A percentile compares a stretch with the other conserved stretches of the same genome.
phyloP scores from a whole-genome alignment of 345 rosid genomes.

The Heritiera littoralis region DNA sequence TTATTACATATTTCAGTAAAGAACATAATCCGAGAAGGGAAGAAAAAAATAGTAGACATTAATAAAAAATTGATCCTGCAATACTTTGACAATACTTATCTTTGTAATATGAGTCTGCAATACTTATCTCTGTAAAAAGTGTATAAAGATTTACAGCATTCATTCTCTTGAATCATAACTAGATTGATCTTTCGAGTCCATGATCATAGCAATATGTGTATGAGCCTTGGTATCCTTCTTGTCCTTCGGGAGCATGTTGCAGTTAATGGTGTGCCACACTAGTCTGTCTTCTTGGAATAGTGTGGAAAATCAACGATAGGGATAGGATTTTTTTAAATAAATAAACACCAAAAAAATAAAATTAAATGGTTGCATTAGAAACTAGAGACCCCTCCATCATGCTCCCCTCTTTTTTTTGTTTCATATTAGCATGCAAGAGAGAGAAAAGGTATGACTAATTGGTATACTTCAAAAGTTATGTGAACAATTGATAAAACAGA shows the following conservation, averaged over 20 bases:
- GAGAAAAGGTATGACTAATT: neutral
- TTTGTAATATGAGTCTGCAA: neutral
- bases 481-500: neutral
- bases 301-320: constrained; percentile 36
- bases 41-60: neutral
- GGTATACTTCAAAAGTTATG: neutral
- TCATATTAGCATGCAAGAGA: neutral
- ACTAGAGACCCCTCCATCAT: neutral
- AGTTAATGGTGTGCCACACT: constrained; percentile 81
- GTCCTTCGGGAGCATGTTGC: constrained; percentile 61
- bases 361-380: neutral
- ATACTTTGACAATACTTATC: neutral
- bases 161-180: constrained; percentile 32
- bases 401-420: neutral
- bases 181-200: constrained; percentile 37
- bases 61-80: neutral
- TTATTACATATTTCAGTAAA: neutral
- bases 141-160: neutral
- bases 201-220: constrained; percentile 45
- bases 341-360: neutral
- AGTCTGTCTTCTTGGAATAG: constrained; percentile 87
- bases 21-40: neutral
- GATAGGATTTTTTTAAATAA: neutral
- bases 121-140: no score
- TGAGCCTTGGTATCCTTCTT: constrained; percentile 40